A percentile compares a stretch with the other conserved stretches of the same genome.
These are phyloP conservation scores for Rhodotorula mucilaginosa DNA, from an alignment of 1,284 basidiomycete genomes.

Conservation along the genomic window DNA sequence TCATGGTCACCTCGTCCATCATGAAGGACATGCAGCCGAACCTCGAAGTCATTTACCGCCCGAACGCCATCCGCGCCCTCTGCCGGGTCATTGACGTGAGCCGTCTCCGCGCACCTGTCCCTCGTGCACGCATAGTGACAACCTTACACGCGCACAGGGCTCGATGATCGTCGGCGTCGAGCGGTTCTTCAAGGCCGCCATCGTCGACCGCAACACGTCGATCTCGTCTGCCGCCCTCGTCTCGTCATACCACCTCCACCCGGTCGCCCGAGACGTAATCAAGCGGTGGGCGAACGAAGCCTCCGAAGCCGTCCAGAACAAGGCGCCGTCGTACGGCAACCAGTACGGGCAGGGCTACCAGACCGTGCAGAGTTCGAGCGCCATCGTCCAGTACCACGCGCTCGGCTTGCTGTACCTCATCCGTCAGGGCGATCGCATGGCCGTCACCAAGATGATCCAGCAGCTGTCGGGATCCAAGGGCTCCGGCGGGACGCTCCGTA, in stretches of 20 bases:
- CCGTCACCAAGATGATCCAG: slow-evolving; percentile 98
- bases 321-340: slow-evolving; percentile 61
- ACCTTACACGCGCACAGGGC: slow-evolving; percentile 57
- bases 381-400: slow-evolving; percentile 96
- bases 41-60: slow-evolving; percentile 96
- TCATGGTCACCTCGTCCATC: slow-evolving; percentile 99
- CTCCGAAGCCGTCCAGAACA: slow-evolving; percentile 91
- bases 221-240: slow-evolving; percentile 95
- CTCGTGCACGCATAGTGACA: too few relatives aligned
- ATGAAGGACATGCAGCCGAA: slow-evolving; percentile 99
- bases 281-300: slow-evolving; percentile 98
- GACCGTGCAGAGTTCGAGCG: slow-evolving; percentile 78
- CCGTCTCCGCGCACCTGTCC: slow-evolving; percentile 31
- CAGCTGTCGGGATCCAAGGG: slow-evolving; percentile 71
- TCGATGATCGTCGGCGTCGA: slow-evolving; percentile 98
- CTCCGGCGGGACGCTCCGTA: slow-evolving; percentile 78
- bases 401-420: slow-evolving; percentile 92
- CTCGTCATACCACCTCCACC: slow-evolving; percentile 93
- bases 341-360: slow-evolving; percentile 58
- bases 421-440: slow-evolving; percentile 96
- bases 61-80: slow-evolving; percentile 94
- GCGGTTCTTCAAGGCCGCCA: slow-evolving; percentile 98
- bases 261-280: slow-evolving; percentile 87
- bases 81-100: slow-evolving; percentile 95
- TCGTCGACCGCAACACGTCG: slow-evolving; percentile 93